These are phyloP conservation scores for Cucurbita moschata DNA, from an alignment of 306 rosid species.

Conservation along the genomic window DNA sequence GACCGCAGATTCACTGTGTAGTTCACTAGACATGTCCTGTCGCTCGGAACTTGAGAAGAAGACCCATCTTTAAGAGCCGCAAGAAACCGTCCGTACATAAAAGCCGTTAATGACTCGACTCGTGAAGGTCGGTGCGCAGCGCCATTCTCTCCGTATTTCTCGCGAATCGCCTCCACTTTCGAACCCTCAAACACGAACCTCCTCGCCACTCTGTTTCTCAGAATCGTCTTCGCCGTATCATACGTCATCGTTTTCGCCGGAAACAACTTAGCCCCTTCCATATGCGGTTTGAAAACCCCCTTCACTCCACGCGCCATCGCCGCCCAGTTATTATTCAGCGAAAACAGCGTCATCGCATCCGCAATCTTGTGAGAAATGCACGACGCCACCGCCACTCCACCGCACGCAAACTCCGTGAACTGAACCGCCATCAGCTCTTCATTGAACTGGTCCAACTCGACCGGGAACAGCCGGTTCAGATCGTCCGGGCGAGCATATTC, in stretches of 20 bases:
- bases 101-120: conserved; percentile 39
- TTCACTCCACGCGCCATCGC: conserved; percentile 13
- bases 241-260: conserved; percentile 28
- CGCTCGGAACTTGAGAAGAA: background rate
- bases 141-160: conserved; percentile 5
- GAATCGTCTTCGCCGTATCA: conserved; percentile 17
- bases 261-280: conserved; percentile 31
- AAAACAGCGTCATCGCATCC: conserved; percentile 28
- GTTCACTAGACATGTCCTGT: background rate
- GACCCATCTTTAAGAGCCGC: background rate
- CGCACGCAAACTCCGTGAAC: conserved; percentile 34
- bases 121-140: conserved; percentile 25
- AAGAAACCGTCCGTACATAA: conserved; percentile 43
- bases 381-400: conserved; percentile 34
- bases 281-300: conserved; percentile 14
- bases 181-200: conserved; percentile 32
- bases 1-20: conserved; percentile 2
- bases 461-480: conserved; percentile 33
- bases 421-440: conserved; percentile 33
- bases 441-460: conserved; percentile 19
- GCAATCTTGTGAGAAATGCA: conserved; percentile 48
- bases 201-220: conserved; percentile 25
- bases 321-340: conserved; percentile 31
- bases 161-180: conserved; percentile 22
- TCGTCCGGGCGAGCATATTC: conserved; percentile 21